Evolutionary conservation across 2,329 filamentous ascomycete species (phyloP), one percentile per base, ranked within the genome.

Genomic region (Fonsecaea pugnacius): DNA sequence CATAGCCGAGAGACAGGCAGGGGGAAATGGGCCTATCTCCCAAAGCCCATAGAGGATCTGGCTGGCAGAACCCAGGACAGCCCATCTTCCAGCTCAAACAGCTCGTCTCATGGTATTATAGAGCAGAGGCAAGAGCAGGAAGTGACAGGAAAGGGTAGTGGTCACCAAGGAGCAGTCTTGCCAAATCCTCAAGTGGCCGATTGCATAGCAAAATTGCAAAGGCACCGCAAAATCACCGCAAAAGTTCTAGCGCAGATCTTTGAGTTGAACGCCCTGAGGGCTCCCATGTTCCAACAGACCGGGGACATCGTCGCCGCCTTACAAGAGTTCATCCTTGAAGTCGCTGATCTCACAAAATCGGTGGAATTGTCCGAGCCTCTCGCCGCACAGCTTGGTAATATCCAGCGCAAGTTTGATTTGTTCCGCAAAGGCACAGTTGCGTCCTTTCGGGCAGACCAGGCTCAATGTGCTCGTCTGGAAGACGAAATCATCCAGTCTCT

Each of bases 401-500:
- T 60, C 14, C 57, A 52, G 24, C 57, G 50, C 12, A 35, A 52
- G 32, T 24, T 60, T 16, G 43, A 60, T 24, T 33, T 35, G 7
- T 14, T 64, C n/a, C 18, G 18, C 38, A 48, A 36, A 21, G 30
- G 51, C 36, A 30, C 36, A 38, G 59, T 60, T 33, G 48, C 62
- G n/a, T 30, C 56, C 9, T 48, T 64, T 27, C 36, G 59, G 21
- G 43, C 50, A 10, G 33, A 60, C 3, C 24, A 48, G 33, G 32
- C 48, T 9, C 18, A 18, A 38, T 56, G 53, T 38, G 50, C 24
- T 36, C 21, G 33, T 14, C 24, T 50, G n/a, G 61, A 63, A 38
- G 18, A 54, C 35, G 38, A 51, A 30, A 60, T 59, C 16, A 55
- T 64, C n/a, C 62, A 64, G 21, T 52, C 54, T 18, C 55, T 63